Percentiles rank a stretch among this genome's conserved stretches.
phyloP scores from a whole-genome alignment of 352 stramenopile species.

The Pythium monospermum region DNA sequence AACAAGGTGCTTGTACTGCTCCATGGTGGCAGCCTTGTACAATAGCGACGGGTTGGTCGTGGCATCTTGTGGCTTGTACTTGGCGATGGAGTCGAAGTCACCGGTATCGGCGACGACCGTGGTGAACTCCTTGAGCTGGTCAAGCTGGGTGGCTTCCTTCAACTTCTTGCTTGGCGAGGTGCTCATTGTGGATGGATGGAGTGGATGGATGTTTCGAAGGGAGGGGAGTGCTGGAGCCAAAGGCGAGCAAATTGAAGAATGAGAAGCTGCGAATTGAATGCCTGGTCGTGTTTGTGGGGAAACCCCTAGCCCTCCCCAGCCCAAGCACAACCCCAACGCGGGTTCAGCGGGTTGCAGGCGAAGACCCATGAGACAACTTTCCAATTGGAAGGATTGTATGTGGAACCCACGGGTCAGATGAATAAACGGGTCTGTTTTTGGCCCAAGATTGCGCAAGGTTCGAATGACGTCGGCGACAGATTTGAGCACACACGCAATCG shows the following conservation, averaged over 20 bases:
- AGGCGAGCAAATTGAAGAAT: slow-evolving; percentile 74
- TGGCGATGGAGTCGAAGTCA: slow-evolving; percentile 90
- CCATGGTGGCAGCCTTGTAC: slow-evolving; percentile 96
- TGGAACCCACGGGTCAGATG: neutral
- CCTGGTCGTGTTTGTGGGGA: neutral
- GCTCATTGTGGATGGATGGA: slow-evolving; percentile 27
- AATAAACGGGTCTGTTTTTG: too few species aligned
- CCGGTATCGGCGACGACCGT: slow-evolving; percentile 98
- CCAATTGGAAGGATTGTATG: neutral
- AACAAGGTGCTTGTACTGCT: slow-evolving; percentile 95
- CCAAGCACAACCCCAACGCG: slow-evolving; percentile 2
- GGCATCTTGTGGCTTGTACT: slow-evolving; percentile 95
- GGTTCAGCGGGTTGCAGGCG: neutral
- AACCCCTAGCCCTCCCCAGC: slow-evolving; percentile 4
- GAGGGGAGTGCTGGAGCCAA: slow-evolving; percentile 1
- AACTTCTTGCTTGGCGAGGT: slow-evolving; percentile 72
- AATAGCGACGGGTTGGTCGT: slow-evolving; percentile 99
- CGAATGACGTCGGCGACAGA: slow-evolving; percentile 8
- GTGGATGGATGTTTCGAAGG: neutral
- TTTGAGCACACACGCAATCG: neutral
- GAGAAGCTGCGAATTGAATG: slow-evolving; percentile 20
- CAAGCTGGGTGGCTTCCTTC: slow-evolving; percentile 78
- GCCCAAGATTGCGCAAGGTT: slow-evolving; percentile 20
- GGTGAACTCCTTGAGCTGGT: slow-evolving; percentile 96
- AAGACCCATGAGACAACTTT: slow-evolving; percentile 11